Evolutionary conservation across 1,139 yeast species (phyloP), one percentile per base, ranked within the genome.

Genomic region (Citeromyces siamensis): DNA sequence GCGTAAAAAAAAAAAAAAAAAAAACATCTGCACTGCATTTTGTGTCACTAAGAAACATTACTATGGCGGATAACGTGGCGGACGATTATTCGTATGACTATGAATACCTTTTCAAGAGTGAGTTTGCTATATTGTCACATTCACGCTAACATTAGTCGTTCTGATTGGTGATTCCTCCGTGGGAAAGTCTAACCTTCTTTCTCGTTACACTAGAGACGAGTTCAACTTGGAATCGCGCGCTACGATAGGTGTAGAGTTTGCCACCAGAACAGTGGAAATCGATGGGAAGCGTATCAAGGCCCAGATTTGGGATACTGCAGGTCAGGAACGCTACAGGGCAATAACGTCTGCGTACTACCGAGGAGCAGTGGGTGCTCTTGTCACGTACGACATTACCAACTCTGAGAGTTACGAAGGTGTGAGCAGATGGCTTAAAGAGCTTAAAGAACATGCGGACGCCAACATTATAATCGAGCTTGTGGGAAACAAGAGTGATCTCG

Each of bases 301-400:
- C 6, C 98, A 93, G 60, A 86, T 90, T 53, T 90, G 98, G 98
- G 98, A 90, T 59, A 90, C 98, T 20, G 98, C 98, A 2, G 98
- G 98, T 42, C 98, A 90, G 65, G 98, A 90, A 61, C 75, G 98
- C 56, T 90, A 90, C 65, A 75, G 98, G 51, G 97, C 98, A 37
- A 90, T 90, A 54, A 93, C 98, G 31, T 79, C 94, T 42, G 98
- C 97, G 10, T 90, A 90, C 64, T 90, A 90, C 59, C 72, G 98
- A 55, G 98, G 98, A 35, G 98, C 98, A 1, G 95, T 88, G 37
- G 98, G 98, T 38, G 98, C 98, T 2, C 68, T 90, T 50, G 80
- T 90, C 44, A 95, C 90, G 46, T 90, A 90, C 60, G 98, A 90
- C 62, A 88, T 90, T 55, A 77, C 96, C 42, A 88, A 88, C 60